These are phyloP conservation scores for Emericellopsis cladophorae DNA, from an alignment of 2,329 filamentous ascomycete species.

Conservation along the genomic window DNA sequence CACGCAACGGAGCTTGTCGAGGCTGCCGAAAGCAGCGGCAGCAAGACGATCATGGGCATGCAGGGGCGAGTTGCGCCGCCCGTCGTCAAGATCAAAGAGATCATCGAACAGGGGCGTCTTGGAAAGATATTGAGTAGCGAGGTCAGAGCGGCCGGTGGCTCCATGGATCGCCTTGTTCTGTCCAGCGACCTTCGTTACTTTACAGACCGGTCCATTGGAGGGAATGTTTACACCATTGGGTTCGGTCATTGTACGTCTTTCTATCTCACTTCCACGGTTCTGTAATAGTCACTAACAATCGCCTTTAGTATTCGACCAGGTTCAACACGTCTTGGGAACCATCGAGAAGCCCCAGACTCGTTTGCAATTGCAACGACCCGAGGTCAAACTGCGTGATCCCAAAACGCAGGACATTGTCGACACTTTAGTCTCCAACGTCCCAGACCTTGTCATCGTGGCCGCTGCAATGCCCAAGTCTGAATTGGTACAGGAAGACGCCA, in stretches of 20 bases:
- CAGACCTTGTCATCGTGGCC: slow-evolving; percentile 23
- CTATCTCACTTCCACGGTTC: neutral
- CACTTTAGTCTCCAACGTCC: slow-evolving; percentile 24
- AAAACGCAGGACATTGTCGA: slow-evolving; percentile 16
- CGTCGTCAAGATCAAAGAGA: slow-evolving; percentile 27
- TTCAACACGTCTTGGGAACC: slow-evolving; percentile 33
- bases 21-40: slow-evolving; percentile 16
- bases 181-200: slow-evolving; percentile 30
- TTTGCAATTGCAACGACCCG: slow-evolving; percentile 30
- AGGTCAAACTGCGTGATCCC: slow-evolving; percentile 19
- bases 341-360: slow-evolving; percentile 22
- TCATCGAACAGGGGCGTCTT: slow-evolving; percentile 27
- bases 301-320: slow-evolving; percentile 26
- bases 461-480: slow-evolving; percentile 18
- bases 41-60: slow-evolving; percentile 31
- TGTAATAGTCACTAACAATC: too few species aligned
- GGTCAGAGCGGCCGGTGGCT: slow-evolving; percentile 22
- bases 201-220: slow-evolving; percentile 30
- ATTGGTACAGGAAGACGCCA: slow-evolving; percentile 17
- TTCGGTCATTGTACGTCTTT: slow-evolving; percentile 25
- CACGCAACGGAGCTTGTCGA: slow-evolving; percentile 26
- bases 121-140: slow-evolving; percentile 41
- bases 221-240: slow-evolving; percentile 27
- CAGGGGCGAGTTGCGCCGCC: slow-evolving; percentile 35
- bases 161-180: slow-evolving; percentile 17